phyloP scores from a whole-genome alignment of 352 stramenopile genomes.

The Phytopythium aichiense region DNA sequence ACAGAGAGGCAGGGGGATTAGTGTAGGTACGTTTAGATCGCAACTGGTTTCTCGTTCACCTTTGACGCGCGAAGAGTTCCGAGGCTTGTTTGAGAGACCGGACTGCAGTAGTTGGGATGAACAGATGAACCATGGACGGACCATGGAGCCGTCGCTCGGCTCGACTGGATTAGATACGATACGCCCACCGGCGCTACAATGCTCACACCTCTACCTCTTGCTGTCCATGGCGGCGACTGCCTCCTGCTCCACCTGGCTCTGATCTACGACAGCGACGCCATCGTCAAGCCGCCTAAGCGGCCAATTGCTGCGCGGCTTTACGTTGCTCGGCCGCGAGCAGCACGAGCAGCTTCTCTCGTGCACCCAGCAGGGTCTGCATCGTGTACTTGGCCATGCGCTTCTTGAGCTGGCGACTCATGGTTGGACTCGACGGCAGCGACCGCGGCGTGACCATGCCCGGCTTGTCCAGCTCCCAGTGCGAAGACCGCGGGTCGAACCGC shows the following conservation, averaged over 20 bases:
- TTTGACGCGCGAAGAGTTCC: not conserved
- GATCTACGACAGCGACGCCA: not conserved
- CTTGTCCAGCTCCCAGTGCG: slow-evolving; percentile 72
- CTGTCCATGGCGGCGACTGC: not conserved
- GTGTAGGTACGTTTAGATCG: slow-evolving; percentile 12
- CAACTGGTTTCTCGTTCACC: slow-evolving; percentile 8
- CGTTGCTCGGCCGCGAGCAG: slow-evolving; percentile 33
- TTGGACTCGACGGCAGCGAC: slow-evolving; percentile 69
- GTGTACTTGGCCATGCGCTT: slow-evolving; percentile 80
- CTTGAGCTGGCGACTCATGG: slow-evolving; percentile 60
- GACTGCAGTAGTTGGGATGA: not conserved
- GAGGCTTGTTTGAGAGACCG: not conserved
- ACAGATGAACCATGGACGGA: not conserved
- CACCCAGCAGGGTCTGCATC: slow-evolving; percentile 54
- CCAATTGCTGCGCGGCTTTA: slow-evolving; percentile 13
- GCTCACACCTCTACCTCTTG: not conserved
- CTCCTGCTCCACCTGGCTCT: not conserved
- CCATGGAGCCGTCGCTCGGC: not conserved
- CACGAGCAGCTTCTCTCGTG: slow-evolving; percentile 53
- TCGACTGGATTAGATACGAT: slow-evolving; percentile 3
- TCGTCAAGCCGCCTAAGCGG: not conserved
- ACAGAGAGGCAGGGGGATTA: slow-evolving; percentile 5
- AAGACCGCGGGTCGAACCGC: slow-evolving; percentile 60
- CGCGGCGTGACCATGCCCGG: slow-evolving; percentile 78
- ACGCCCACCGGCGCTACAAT: not conserved